These are phyloP conservation scores for Fusarium acutatum DNA, from an alignment of 2,329 filamentous ascomycete species.

Conservation along the genomic window DNA sequence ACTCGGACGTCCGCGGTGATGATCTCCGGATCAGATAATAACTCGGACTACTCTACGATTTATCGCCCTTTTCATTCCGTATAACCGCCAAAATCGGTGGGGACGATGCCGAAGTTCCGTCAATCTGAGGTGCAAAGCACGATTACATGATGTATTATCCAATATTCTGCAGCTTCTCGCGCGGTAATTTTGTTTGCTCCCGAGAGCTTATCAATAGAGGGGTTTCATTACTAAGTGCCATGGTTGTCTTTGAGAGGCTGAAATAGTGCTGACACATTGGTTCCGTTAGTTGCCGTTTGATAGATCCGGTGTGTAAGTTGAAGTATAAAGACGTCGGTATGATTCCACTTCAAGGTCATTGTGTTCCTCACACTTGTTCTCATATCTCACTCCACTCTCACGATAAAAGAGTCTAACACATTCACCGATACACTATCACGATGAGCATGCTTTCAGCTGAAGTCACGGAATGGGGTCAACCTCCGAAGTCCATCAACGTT, in stretches of 20 bases:
- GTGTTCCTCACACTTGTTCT: not conserved
- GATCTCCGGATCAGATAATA: not conserved
- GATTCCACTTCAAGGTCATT: not conserved
- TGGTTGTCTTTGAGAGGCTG: not conserved
- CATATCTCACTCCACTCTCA: not conserved
- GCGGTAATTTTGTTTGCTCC: not conserved
- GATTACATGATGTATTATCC: conserved; percentile 23
- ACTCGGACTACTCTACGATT: not conserved
- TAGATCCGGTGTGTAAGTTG: not conserved
- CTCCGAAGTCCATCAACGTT: conserved; percentile 42
- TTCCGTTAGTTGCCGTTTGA: not conserved
- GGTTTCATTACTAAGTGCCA: conserved; percentile 17
- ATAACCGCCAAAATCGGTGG: not conserved
- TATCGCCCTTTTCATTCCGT: not conserved
- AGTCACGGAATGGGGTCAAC: conserved; percentile 50
- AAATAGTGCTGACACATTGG: not conserved
- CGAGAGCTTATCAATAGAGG: conserved; percentile 21
- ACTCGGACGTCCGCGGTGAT: not conserved
- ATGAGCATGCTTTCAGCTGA: conserved; percentile 50
- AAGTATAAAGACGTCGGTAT: conserved; percentile 22
- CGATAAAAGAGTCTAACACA: not conserved
- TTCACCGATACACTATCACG: not conserved
- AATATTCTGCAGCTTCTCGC: not conserved
- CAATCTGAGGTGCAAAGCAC: conserved; percentile 6
- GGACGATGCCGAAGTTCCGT: conserved; percentile 32